Base-by-base conservation (phyloP, 169 alveolate genomes). In the Babesia bovis region DNA sequence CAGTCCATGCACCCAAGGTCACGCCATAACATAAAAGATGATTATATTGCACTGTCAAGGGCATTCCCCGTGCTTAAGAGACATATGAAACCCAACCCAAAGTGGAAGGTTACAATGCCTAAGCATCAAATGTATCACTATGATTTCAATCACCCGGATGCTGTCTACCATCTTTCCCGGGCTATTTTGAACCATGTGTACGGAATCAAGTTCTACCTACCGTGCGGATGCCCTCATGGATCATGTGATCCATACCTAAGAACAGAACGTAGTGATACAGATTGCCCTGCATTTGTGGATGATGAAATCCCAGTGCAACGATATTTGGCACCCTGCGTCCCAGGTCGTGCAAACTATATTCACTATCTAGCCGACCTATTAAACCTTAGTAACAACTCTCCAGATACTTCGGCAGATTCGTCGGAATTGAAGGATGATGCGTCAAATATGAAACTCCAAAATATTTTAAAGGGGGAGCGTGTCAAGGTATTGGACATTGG, bases 401-500 rank as follows among this genome's bases (percentile, higher is more conserved):
- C 58, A 51, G 53, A 55, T 30, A 17, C 67, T 17, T 13, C 17
- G 26, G 51, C 66, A 4, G 65, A 66, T 15, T 66, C 33, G 5
- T 9, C 41, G 19, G 67, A 40, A 17, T 38, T 33, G 38, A 41
- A 32, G 2, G 44, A 30, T 17, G 49, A 19, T 19, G 13, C 32
- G 42, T 0, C 57, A 5, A 30, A 2, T 19, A 4, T 15, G 10
- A 28, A 30, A 10, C n/a, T n/a, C 1, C 73, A 58, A 10, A 12
- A 5, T 3, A 45, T 79, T 21, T 51, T 75, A 38, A 36, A 53
- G 15, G 87, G 90, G 13, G 58, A 60, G 41, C 42, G 61, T 25
- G 55, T 87, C 23, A 79, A 76, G 47, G 93, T 84, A 19, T 45
- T 87, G 65, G 93, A 87, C 56, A 69, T 87, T 17, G 93, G 93